These are phyloP conservation scores for Xylariales sp. DNA, from an alignment of 2,329 filamentous ascomycete species.

Conservation along the genomic window DNA sequence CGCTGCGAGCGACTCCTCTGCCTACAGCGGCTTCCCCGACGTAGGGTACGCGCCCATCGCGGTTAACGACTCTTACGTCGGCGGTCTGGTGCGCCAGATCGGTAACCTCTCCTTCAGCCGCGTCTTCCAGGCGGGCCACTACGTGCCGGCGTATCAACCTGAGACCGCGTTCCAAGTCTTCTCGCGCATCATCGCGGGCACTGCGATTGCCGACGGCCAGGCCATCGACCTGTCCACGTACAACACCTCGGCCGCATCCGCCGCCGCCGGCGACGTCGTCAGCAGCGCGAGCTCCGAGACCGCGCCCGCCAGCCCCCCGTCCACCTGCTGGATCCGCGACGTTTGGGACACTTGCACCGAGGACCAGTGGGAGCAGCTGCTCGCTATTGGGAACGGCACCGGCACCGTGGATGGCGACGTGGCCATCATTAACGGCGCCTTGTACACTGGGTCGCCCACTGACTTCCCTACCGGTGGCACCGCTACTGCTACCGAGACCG, in stretches of 20 bases:
- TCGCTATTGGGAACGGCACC: no score
- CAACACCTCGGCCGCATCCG: slow-evolving; percentile 42
- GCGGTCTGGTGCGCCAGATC: slow-evolving; percentile 60
- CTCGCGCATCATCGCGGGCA: slow-evolving; percentile 40
- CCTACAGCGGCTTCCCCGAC: slow-evolving; percentile 43
- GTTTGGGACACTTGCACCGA: slow-evolving; percentile 43
- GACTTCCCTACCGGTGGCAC: not conserved
- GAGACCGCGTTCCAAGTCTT: slow-evolving; percentile 39
- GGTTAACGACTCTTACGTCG: slow-evolving; percentile 42
- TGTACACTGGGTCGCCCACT: no score
- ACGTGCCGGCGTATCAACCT: slow-evolving; percentile 43
- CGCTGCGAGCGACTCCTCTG: slow-evolving; percentile 38
- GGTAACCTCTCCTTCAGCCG: slow-evolving; percentile 57
- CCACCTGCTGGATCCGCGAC: slow-evolving; percentile 52
- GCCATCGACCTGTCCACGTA: slow-evolving; percentile 40
- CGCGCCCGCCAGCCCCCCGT: slow-evolving; percentile 34
- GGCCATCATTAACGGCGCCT: slow-evolving; percentile 10
- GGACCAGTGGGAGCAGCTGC: slow-evolving; percentile 31
- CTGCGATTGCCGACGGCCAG: slow-evolving; percentile 39
- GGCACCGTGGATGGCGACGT: no score
- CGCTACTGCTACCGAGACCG: no score
- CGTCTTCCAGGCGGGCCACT: slow-evolving; percentile 49
- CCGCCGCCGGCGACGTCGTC: no score
- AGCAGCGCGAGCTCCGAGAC: slow-evolving; percentile 43
- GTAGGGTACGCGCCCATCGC: slow-evolving; percentile 63